Percentiles rank a stretch among this genome's conserved stretches.
Evolutionary conservation across 306 rosid species (phyloP).

Genomic region (Cucumis sativus): Cucumber_9930_V3 NC_026660.2:18016001-18016500

Average conservation of each 20-base stretch:
- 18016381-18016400: constrained; percentile 16
- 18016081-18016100: constrained; percentile 54
- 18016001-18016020: constrained; percentile 34
- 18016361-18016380: no score
- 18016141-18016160: constrained; percentile 19
- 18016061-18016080: constrained; percentile 36
- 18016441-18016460: constrained; percentile 72
- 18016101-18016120: constrained; percentile 24
- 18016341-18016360: no score
- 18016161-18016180: constrained; percentile 59
- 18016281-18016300: no score
- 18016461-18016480: constrained; percentile 80
- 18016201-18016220: no score
- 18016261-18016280: no score
- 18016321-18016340: no score
- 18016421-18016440: constrained; percentile 58
- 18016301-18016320: no score
- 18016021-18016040: constrained; percentile 83
- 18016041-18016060: constrained; percentile 65
- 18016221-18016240: no score
- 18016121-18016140: constrained; percentile 39
- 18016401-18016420: constrained; percentile 67
- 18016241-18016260: no score
- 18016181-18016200: no score
- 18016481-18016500: constrained; percentile 72